Evolutionary conservation across 2,329 filamentous ascomycete genomes (phyloP), one percentile per base, ranked within the genome.

Genomic region (Xylariaceae sp.): DNA sequence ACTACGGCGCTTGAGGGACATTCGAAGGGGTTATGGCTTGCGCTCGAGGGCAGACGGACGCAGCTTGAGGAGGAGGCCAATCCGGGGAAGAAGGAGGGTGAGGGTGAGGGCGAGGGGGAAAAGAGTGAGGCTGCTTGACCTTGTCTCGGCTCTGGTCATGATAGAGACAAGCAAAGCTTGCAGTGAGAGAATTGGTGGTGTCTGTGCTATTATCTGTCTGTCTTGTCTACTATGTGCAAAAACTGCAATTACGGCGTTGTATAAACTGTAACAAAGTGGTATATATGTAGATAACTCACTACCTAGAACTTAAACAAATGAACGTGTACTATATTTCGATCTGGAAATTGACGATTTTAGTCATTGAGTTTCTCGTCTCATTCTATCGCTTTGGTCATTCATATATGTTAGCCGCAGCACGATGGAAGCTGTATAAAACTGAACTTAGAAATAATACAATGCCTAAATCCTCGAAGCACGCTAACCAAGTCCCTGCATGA

Each of bases 21-120:
- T 39, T 77, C 84, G 49, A 88, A 85, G 75, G 91, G 80, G 63
- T 64, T 98, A 57, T 97, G 92, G 76, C 76, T 95, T 51, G 88
- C 92, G 11, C 72, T 98, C 59, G 92, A 97, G 74, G 82, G 87
- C 39, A 76, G 92, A 64, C 82, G 83, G 68, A 80, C 74, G 39
- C 85, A 92, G 70, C 67, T 98, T 65, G 89, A 96, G 61, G 86
- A 91, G 56, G 84, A 88, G 57, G 59, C 61, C 36, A 67, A 67
- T 44, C 62, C 61, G 3, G 59, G 58, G 20, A 61, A 62, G 50
- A 59, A 58, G 40, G 55, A 60, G 37, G 60, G 59, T 25, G 56
- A 56, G 44, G 56, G 5, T 4, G 27, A 32, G 27, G 27, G 27
- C 27, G 27, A 32, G 27, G 27, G 4, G 27, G 4, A 32, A 37